Percentiles rank a stretch among this genome's conserved stretches.
These are phyloP conservation scores for Monilinia vaccinii-corymbosi DNA, from an alignment of 2,329 filamentous ascomycete species.

Conservation along the genomic window DNA sequence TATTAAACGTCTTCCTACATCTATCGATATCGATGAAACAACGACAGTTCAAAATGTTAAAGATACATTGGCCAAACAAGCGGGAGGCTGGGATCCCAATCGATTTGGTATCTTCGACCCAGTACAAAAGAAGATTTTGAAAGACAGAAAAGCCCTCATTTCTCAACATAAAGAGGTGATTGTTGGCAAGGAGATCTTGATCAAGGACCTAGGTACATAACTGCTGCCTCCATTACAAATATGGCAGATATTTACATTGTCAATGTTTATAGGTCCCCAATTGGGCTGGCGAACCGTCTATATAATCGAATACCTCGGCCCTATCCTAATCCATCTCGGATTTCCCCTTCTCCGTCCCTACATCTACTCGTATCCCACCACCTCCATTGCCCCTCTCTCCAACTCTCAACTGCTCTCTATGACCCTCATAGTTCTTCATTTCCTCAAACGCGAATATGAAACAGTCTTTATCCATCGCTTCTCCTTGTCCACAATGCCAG, in stretches of 20 bases:
- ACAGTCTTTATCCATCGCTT: constrained; percentile 94
- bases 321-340: constrained; percentile 75
- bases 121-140: constrained; percentile 51
- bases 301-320: constrained; percentile 89
- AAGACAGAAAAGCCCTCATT: constrained; percentile 49
- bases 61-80: constrained; percentile 41
- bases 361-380: constrained; percentile 47
- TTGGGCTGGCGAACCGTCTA: constrained; percentile 91
- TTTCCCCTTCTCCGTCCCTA: constrained; percentile 62
- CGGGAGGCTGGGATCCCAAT: constrained; percentile 47
- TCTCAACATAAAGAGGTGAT: constrained; percentile 40
- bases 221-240: not conserved
- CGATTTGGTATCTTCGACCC: constrained; percentile 55
- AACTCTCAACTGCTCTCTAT: constrained; percentile 66
- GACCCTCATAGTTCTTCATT: constrained; percentile 69
- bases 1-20: constrained; percentile 43
- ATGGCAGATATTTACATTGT: not conserved
- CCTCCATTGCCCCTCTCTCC: constrained; percentile 44
- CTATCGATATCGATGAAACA: constrained; percentile 35
- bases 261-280: constrained; percentile 57
- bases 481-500: constrained; percentile 88
- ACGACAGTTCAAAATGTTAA: constrained; percentile 54
- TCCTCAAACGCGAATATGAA: constrained; percentile 90
- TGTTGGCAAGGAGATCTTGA: constrained; percentile 53
- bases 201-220: constrained; percentile 81